phyloP scores from a whole-genome alignment of 208 protist genomes.

The Crithidia brevicula region DNA sequence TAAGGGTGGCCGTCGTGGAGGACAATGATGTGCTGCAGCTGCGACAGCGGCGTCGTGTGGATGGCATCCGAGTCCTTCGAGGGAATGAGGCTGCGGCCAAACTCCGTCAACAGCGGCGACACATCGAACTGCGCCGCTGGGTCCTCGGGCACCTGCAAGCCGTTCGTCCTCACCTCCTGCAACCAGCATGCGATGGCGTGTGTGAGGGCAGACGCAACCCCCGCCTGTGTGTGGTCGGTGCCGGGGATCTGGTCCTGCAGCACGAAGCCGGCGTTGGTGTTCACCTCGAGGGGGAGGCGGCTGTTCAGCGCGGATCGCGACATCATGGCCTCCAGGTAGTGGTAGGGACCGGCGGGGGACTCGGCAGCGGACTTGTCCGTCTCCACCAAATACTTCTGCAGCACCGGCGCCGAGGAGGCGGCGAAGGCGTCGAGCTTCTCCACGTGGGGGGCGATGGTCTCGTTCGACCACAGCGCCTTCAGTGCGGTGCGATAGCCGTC shows the following conservation, averaged over 20 bases:
- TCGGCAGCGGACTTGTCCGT: conserved; percentile 51
- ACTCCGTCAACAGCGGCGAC: conserved; percentile 69
- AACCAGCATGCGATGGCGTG: conserved; percentile 73
- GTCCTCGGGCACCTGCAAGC: conserved; percentile 38
- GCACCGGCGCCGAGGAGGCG: conserved; percentile 40
- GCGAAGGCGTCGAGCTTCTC: conserved; percentile 74
- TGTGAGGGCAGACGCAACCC: conserved; percentile 64
- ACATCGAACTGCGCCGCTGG: conserved; percentile 53
- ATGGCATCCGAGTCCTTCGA: conserved; percentile 61
- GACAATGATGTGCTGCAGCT: conserved; percentile 81
- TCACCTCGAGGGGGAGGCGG: conserved; percentile 70
- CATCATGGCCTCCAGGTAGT: conserved; percentile 74
- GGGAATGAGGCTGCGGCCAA: conserved; percentile 80
- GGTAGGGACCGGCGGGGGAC: conserved; percentile 56
- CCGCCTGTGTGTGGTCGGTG: conserved; percentile 58
- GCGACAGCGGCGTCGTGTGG: conserved; percentile 60
- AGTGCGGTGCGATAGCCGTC: conserved; percentile 70
- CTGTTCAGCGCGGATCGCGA: conserved; percentile 51
- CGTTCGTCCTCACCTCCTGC: conserved; percentile 36
- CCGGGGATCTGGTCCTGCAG: conserved; percentile 51
- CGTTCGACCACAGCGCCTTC: conserved; percentile 57
- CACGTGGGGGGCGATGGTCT: conserved; percentile 59
- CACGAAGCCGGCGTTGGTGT: conserved; percentile 74
- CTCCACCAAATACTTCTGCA: conserved; percentile 77
- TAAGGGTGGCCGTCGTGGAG: conserved; percentile 85